phyloP scores from a whole-genome alignment of 306 rosid species.

The Trifolium repens region DNA sequence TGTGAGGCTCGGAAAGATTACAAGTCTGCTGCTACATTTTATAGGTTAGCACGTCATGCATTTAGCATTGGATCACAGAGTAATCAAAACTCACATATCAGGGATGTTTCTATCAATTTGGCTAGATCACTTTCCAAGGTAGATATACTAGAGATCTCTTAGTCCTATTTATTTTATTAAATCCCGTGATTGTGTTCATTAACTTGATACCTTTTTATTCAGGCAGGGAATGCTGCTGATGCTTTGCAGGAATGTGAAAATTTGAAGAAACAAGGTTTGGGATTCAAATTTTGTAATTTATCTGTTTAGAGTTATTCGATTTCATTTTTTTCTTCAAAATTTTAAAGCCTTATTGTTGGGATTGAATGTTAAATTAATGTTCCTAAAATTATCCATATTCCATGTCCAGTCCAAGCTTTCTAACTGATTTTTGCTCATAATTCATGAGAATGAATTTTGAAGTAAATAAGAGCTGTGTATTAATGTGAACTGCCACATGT shows the following conservation, averaged over 20 bases:
- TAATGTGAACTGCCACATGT: slow-evolving; percentile 17
- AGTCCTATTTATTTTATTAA: slow-evolving; percentile 24
- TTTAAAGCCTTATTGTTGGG: slow-evolving; percentile 10
- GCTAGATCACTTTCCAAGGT: slow-evolving; percentile 82
- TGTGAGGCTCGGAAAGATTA: slow-evolving; percentile 82
- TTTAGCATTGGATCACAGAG: slow-evolving; percentile 45
- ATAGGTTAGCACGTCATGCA: slow-evolving; percentile 75
- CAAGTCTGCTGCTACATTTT: slow-evolving; percentile 71
- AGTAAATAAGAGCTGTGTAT: slow-evolving; percentile 22
- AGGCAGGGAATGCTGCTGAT: slow-evolving; percentile 83
- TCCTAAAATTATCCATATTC: not conserved
- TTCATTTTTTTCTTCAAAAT: slow-evolving; percentile 17
- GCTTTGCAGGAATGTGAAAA: slow-evolving; percentile 84
- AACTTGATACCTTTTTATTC: slow-evolving; percentile 40
- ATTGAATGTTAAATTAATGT: slow-evolving; percentile 29
- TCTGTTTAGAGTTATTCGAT: slow-evolving; percentile 3
- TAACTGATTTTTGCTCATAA: slow-evolving; percentile 1
- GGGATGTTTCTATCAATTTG: slow-evolving; percentile 78
- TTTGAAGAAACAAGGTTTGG: slow-evolving; percentile 75
- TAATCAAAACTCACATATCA: slow-evolving; percentile 55
- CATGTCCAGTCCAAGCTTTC: slow-evolving; percentile 10
- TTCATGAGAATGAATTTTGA: slow-evolving; percentile 12
- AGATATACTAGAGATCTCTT: slow-evolving; percentile 30
- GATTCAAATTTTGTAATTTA: slow-evolving; percentile 30
- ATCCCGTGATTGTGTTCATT: not conserved